Evolutionary conservation across 306 rosid genomes (phyloP).

Genomic region (Cucumis sativus): DNA sequence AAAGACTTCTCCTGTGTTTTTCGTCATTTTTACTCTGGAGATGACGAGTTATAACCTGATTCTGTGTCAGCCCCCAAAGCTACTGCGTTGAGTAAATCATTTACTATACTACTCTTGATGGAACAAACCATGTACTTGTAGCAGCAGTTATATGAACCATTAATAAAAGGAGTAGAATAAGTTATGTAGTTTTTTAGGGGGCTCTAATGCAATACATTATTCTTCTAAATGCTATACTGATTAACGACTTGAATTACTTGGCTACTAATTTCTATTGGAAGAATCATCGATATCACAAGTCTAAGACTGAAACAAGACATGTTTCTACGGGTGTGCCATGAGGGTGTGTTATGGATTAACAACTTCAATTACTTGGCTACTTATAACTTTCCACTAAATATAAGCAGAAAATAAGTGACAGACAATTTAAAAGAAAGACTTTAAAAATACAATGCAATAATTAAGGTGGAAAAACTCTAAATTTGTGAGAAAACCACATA

Average conservation of each 20-base stretch:
- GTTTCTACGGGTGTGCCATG: too few relatives aligned
- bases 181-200: background rate
- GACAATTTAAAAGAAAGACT: too few relatives aligned
- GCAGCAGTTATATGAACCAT: background rate
- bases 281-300: background rate
- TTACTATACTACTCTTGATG: background rate
- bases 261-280: background rate
- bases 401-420: too few relatives aligned
- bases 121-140: background rate
- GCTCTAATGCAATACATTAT: background rate
- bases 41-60: conserved; percentile 22
- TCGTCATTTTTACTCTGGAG: conserved; percentile 59
- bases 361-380: too few relatives aligned
- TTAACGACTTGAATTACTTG: too few relatives aligned
- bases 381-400: too few relatives aligned
- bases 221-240: background rate
- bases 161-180: background rate
- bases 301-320: too few relatives aligned
- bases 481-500: too few relatives aligned
- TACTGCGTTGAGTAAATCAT: background rate
- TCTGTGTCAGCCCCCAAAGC: background rate
- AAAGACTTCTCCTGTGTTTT: conserved; percentile 75
- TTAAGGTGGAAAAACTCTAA: too few relatives aligned
- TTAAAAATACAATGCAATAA: too few relatives aligned
- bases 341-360: too few relatives aligned